Evolutionary conservation across 495 filamentous ascomycete species (phyloP).

Genomic region (Hypoxylon rickii): DNA sequence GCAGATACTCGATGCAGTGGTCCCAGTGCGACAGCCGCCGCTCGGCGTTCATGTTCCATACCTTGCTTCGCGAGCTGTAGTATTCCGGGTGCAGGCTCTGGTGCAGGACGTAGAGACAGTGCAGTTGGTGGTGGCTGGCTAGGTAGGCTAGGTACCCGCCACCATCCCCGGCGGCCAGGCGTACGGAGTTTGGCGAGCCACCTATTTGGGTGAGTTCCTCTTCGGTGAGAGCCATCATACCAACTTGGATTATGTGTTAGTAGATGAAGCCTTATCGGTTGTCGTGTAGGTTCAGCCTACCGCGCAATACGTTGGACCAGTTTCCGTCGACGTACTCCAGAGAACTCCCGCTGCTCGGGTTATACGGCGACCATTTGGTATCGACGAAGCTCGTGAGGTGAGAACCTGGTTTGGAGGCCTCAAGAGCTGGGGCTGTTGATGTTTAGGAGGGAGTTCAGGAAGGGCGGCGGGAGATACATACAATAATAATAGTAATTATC

Average conservation of each 20-base stretch:
- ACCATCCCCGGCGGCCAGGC: constrained; percentile 1
- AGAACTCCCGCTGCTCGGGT: neutral
- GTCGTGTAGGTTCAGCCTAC: neutral
- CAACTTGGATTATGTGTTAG: neutral
- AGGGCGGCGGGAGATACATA: neutral
- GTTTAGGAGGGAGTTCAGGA: neutral
- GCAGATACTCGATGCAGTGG: constrained; percentile 14
- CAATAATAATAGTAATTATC: constrained; percentile 8
- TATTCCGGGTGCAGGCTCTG: constrained; percentile 6
- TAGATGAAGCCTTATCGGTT: neutral
- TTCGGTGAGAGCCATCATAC: constrained; percentile 5
- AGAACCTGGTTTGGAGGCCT: constrained; percentile 6
- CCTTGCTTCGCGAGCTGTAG: neutral
- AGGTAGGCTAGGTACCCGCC: constrained; percentile 7
- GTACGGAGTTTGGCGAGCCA: neutral
- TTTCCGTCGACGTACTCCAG: constrained; percentile 2
- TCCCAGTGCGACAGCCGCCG: constrained; percentile 11
- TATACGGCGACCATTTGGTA: constrained; percentile 8
- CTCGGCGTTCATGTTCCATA: neutral
- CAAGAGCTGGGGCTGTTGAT: constrained; percentile 3
- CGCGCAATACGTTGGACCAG: neutral
- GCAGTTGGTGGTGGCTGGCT: constrained; percentile 6
- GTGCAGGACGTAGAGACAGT: constrained; percentile 9
- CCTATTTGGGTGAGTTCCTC: neutral
- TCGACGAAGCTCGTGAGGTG: neutral